Base-by-base conservation (phyloP, 768 basidiomycete species). In the Trametes meyenii region DNA sequence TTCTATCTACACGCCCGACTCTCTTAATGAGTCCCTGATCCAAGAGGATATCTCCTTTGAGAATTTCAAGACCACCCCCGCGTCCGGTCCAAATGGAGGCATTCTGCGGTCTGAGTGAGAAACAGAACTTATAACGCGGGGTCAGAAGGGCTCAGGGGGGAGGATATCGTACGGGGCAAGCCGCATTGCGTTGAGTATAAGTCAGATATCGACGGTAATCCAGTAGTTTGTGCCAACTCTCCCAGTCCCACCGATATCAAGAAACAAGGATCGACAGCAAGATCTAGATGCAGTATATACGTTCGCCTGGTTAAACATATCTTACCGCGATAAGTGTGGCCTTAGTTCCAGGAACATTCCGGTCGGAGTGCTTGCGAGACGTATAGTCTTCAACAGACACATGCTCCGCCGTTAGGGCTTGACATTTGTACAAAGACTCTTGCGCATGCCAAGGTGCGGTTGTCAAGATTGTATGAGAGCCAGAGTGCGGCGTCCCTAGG, bases 11-110 rank as follows among this genome's bases (percentile, higher is more conserved):
- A 54, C 77, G 67, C 0, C 88, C 88, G 23, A 91, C 75, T 17
- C 72, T 77, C 70, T 83, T 80, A 60, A 90, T 85, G 21, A 91
- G 64, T 5, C 88, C 89, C 46, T 82, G 83, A 64, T 90, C 85
- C 42, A 96, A 69, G 2, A 90, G 77, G 13, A 96, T 74, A 61
- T 90, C 89, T 1, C 84, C 88, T 5, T 73, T 72, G 42, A 90
- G 55, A 24, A 93, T 78, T 61, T 88, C 78, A 1, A 83, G 84
- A 1, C 92, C 92, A 43, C 88, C 85, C 26, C 84, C 70, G 19
- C 73, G 71, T 8, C 92, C 92, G 1, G 92, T 95, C 93, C 94
- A 96, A 64, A 96, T 82, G 33, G 79, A 90, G 21, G 86, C 92
- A 64, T 93, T 90, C 70, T 68, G 54, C 21, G 7, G 5, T 7